Conservation (phyloP, 2,329 filamentous ascomycete genomes). For the Colletotrichum coccodes region DNA sequence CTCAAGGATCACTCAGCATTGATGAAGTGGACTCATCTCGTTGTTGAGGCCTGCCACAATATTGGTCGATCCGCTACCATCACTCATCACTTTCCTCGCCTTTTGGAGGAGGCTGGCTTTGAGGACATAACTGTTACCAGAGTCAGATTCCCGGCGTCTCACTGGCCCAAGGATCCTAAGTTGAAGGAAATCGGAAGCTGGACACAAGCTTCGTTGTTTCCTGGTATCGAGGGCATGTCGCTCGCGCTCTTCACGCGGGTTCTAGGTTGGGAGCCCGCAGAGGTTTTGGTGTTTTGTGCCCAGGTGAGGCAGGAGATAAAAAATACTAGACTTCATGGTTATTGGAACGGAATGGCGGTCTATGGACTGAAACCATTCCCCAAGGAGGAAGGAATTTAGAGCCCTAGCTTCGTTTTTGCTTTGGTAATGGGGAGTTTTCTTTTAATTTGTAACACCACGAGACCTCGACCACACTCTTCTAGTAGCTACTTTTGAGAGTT, state of each 20-base stretch:
- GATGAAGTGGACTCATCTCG: conserved; percentile 54
- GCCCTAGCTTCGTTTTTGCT: too few species aligned
- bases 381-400: background rate
- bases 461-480: too few species aligned
- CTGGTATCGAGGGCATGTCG: conserved; percentile 35
- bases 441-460: too few species aligned
- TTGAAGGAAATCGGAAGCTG: conserved; percentile 50
- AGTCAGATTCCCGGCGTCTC: conserved; percentile 49
- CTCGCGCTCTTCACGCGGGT: conserved; percentile 39
- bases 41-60: conserved; percentile 38
- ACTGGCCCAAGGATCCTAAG: conserved; percentile 53
- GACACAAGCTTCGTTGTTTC: conserved; percentile 34
- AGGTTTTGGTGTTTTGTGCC: conserved; percentile 38
- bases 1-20: conserved; percentile 35
- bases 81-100: conserved; percentile 31
- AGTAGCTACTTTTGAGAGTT: too few species aligned
- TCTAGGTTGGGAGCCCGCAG: conserved; percentile 35
- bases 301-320: conserved; percentile 38
- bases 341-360: conserved; percentile 33
- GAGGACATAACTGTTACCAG: conserved; percentile 38
- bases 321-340: conserved; percentile 40
- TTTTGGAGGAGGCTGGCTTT: conserved; percentile 41
- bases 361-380: conserved; percentile 18
- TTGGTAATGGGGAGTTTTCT: background rate
- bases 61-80: conserved; percentile 21